A percentile compares a stretch with the other conserved stretches of the same genome.
phyloP scores from a whole-genome alignment of 345 rosid species.

The Salix koriyanagi region DNA sequence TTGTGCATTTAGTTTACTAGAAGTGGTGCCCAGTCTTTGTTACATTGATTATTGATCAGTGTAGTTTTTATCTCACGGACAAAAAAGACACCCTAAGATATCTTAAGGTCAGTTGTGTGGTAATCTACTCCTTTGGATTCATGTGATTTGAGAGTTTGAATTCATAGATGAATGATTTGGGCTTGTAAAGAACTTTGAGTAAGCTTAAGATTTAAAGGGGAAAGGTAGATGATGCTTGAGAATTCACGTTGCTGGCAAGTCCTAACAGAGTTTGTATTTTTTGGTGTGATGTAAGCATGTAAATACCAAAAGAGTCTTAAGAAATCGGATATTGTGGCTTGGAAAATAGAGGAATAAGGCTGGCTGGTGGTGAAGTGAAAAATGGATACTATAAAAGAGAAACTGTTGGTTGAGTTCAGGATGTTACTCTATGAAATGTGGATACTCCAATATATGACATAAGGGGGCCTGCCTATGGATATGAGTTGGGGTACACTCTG shows the following conservation, averaged over 20 bases:
- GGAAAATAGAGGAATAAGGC: not conserved
- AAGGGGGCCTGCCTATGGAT: not conserved
- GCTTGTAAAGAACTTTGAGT: not conserved
- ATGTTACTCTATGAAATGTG: not conserved
- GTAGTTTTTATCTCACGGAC: not conserved
- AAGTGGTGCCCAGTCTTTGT: not conserved
- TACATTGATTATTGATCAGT: not conserved
- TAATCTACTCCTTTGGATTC: not conserved
- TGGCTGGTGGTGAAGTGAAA: not conserved
- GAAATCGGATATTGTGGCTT: not conserved
- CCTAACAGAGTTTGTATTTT: not conserved
- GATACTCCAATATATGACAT: not conserved
- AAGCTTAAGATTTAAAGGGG: not conserved
- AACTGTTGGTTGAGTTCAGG: not conserved
- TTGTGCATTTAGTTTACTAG: not conserved
- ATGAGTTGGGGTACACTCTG: not conserved
- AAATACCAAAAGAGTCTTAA: not conserved
- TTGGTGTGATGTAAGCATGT: not conserved
- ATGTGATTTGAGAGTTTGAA: not conserved
- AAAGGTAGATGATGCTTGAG: not conserved
- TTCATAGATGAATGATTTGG: not conserved
- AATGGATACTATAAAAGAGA: not conserved
- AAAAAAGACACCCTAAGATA: not conserved
- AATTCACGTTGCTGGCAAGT: not conserved
- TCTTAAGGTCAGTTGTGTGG: not conserved